Percentiles rank a stretch among this genome's conserved stretches.
Evolutionary conservation across 2,329 filamentous ascomycete genomes (phyloP).

Genomic region (Monilinia polystroma): DNA sequence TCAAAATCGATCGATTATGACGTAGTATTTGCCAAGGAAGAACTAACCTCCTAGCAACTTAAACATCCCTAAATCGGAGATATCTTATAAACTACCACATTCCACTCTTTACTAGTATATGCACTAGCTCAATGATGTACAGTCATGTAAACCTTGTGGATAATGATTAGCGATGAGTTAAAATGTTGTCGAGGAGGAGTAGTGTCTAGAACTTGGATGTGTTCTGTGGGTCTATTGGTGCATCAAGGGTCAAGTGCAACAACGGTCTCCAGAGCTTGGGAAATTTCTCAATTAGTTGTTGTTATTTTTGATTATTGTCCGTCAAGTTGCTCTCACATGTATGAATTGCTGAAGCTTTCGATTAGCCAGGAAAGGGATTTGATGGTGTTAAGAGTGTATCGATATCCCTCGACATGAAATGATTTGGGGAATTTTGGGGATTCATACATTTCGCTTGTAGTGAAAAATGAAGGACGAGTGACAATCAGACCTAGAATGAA

Average conservation of each 20-base stretch:
- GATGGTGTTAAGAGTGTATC: neutral
- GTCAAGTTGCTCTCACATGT: neutral
- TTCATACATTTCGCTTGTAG: neutral
- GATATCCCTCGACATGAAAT: neutral
- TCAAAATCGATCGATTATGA: neutral
- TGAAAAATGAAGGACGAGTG: neutral
- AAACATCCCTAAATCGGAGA: neutral
- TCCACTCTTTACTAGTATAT: too few species aligned
- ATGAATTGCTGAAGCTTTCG: neutral
- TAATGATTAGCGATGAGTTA: neutral
- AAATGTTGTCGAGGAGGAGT: neutral
- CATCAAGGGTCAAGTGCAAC: neutral
- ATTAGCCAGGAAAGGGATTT: neutral
- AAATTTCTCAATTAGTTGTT: neutral
- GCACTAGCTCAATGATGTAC: neutral
- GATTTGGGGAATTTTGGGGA: neutral
- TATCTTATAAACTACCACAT: too few species aligned
- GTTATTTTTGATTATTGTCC: neutral
- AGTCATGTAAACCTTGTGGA: neutral
- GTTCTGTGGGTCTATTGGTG: neutral
- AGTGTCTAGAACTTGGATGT: too few species aligned
- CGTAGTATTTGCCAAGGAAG: neutral
- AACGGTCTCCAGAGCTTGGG: neutral
- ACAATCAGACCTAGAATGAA: neutral
- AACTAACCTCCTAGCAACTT: neutral